phyloP scores from a whole-genome alignment of 768 basidiomycete species.

The Lactifluus piperatus region DNA sequence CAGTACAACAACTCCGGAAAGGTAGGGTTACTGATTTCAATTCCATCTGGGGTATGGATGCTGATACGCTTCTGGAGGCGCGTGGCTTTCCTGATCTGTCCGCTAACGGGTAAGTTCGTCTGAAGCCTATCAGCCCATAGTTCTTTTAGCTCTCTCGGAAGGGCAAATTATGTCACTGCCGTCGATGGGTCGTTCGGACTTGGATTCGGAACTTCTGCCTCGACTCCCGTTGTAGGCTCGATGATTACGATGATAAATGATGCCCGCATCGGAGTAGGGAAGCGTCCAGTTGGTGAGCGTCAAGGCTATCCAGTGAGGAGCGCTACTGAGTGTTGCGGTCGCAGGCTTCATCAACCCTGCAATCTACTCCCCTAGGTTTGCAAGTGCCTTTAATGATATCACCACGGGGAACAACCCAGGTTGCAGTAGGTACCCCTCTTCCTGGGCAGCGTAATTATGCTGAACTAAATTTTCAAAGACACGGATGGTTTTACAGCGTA shows the following conservation, averaged over 20 bases:
- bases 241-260: constrained; percentile 32
- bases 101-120: constrained; percentile 27
- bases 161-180: constrained; percentile 9
- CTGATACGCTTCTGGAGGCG: constrained; percentile 17
- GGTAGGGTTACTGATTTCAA: constrained; percentile 16
- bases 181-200: constrained; percentile 24
- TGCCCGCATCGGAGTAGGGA: constrained; percentile 27
- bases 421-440: too few relatives aligned
- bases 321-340: neutral
- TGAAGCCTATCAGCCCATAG: neutral
- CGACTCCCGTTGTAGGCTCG: constrained; percentile 28
- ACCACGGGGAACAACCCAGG: too few relatives aligned
- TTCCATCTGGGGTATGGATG: too few relatives aligned
- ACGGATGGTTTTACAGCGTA: too few relatives aligned
- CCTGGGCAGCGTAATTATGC: too few relatives aligned
- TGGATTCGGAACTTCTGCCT: constrained; percentile 30
- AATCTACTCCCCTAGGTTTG: too few relatives aligned
- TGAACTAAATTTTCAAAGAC: too few relatives aligned
- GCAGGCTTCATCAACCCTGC: too few relatives aligned
- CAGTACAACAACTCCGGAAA: constrained; percentile 30
- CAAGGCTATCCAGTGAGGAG: too few relatives aligned
- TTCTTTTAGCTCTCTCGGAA: neutral
- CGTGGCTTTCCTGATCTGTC: constrained; percentile 29
- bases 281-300: constrained; percentile 13
- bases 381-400: too few relatives aligned